Percentiles rank a stretch among this genome's conserved stretches.
These are phyloP conservation scores for Anthracocystis setariae DNA, from an alignment of 1,284 basidiomycete species.

Conservation along the genomic window DNA sequence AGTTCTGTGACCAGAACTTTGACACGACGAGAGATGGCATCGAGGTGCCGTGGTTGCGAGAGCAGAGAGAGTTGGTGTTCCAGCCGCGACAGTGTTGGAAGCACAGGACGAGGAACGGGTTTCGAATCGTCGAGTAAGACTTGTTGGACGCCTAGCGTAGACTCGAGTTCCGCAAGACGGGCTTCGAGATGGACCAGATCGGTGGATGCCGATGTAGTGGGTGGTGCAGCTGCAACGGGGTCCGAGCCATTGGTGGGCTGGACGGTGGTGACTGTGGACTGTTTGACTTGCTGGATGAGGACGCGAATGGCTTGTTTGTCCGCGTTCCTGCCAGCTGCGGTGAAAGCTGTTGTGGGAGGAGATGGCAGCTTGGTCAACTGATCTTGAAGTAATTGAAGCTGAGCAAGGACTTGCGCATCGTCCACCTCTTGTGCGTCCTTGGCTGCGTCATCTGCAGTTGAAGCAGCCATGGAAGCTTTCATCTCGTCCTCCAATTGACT, in stretches of 20 bases:
- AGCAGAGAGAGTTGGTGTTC: conserved; percentile 86
- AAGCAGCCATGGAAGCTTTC: background rate
- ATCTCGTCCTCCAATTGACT: conserved; percentile 44
- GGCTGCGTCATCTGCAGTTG: background rate
- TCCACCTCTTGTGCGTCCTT: conserved; percentile 10
- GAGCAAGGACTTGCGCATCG: conserved; percentile 19
- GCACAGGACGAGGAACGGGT: conserved; percentile 78
- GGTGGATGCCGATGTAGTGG: background rate
- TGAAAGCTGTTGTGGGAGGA: background rate
- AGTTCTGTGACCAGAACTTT: conserved; percentile 92
- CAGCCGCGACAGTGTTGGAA: conserved; percentile 82
- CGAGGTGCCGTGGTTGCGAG: conserved; percentile 93
- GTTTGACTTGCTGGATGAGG: conserved; percentile 24
- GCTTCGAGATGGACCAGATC: conserved; percentile 32
- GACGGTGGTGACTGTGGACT: background rate
- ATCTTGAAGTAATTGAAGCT: conserved; percentile 34
- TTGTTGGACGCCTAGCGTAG: conserved; percentile 41
- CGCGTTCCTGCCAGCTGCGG: background rate
- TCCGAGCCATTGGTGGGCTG: background rate
- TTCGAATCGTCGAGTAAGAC: conserved; percentile 45
- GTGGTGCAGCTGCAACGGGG: background rate
- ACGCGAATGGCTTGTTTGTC: conserved; percentile 13
- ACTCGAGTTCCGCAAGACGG: conserved; percentile 47
- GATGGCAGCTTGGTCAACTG: conserved; percentile 26
- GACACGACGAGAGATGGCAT: conserved; percentile 91